These are phyloP conservation scores for Beauveria varroae DNA, from an alignment of 2,329 filamentous ascomycete species.

Conservation along the genomic window DNA sequence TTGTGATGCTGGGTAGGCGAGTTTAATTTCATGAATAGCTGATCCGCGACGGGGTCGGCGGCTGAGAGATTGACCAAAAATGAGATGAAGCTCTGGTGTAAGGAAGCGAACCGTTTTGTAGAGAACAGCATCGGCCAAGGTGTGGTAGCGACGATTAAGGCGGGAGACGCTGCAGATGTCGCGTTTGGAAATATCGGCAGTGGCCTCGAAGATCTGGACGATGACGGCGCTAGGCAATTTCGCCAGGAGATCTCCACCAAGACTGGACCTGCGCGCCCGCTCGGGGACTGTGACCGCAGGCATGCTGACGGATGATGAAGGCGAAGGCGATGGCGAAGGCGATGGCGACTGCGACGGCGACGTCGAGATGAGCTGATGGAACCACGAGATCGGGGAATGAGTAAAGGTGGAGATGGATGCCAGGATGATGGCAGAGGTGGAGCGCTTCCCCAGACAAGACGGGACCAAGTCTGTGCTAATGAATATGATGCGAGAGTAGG, in stretches of 20 bases:
- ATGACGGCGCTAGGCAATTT: constrained; percentile 33
- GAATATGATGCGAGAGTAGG: neutral
- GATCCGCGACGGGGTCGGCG: constrained; percentile 40
- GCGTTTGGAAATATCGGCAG: constrained; percentile 25
- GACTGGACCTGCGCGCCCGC: neutral
- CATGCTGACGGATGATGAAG: neutral
- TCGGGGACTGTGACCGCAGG: neutral
- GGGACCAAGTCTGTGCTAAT: neutral
- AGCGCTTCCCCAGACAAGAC: constrained; percentile 3
- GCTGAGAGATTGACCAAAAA: constrained; percentile 39
- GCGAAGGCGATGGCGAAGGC: neutral
- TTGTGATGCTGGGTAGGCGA: constrained; percentile 37
- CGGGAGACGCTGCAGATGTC: constrained; percentile 37
- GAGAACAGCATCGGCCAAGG: constrained; percentile 37
- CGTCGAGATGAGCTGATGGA: neutral
- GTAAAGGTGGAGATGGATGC: constrained; percentile 3
- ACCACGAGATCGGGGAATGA: neutral
- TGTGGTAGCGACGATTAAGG: constrained; percentile 35
- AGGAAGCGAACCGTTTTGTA: constrained; percentile 40
- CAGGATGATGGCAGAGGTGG: neutral
- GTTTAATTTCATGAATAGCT: constrained; percentile 35
- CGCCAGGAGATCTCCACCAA: constrained; percentile 16
- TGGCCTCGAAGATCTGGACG: constrained; percentile 30
- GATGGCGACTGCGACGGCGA: neutral
- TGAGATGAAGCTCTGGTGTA: constrained; percentile 38